A percentile compares a stretch with the other conserved stretches of the same genome.
phyloP scores from a whole-genome alignment of 176 grass and related monocot genomes.

The Carex scoparia region DNA sequence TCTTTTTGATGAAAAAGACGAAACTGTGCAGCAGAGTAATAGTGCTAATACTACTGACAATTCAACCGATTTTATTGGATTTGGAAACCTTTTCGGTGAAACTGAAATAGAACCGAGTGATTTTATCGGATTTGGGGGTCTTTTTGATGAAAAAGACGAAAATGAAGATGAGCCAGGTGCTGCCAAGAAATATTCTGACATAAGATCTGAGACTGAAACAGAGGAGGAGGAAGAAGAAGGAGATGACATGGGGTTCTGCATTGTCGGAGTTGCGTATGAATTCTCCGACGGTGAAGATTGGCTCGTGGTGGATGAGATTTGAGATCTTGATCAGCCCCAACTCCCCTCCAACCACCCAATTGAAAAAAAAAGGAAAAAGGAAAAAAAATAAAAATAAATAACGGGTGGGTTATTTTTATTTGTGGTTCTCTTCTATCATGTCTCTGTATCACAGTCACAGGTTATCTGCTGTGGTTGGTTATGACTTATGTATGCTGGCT shows the following conservation, averaged over 20 bases:
- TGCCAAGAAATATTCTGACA: not conserved
- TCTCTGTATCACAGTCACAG: constrained; percentile 21
- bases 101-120: not conserved
- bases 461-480: constrained; percentile 9
- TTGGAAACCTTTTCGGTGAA: constrained; percentile 35
- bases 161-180: not conserved
- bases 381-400: not conserved
- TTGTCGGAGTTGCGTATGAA: constrained; percentile 59
- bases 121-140: not conserved
- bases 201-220: not conserved
- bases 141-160: not conserved
- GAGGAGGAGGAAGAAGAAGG: constrained; percentile 16
- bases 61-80: constrained; percentile 12
- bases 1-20: constrained; percentile 9
- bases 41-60: not conserved
- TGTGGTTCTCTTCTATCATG: constrained; percentile 10
- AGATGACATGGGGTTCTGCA: constrained; percentile 62
- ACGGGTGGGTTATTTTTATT: constrained; percentile 19
- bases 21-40: not conserved
- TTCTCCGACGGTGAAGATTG: constrained; percentile 82
- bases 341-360: constrained; percentile 5
- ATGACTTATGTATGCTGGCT: not conserved
- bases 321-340: constrained; percentile 22
- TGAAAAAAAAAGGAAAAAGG: constrained; percentile 7
- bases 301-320: constrained; percentile 84